These are phyloP conservation scores for Calycina herbarum DNA, from an alignment of 2,329 filamentous ascomycete genomes.

Conservation along the genomic window DNA sequence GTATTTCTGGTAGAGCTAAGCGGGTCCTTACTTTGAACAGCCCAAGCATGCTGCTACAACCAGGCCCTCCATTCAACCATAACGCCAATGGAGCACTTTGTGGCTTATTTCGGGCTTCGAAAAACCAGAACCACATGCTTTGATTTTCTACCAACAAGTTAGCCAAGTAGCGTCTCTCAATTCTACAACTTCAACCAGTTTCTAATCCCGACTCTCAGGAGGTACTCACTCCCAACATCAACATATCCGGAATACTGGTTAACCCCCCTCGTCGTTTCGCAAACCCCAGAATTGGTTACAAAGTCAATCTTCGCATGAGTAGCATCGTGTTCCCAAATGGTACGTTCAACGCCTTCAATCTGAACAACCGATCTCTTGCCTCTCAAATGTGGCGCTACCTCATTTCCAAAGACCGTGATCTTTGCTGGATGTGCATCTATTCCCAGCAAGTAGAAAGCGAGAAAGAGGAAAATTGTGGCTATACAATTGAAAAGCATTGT, in stretches of 20 bases:
- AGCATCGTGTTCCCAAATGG: constrained; percentile 46
- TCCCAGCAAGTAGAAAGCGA: neutral
- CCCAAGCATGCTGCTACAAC: constrained; percentile 18
- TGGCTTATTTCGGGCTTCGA: constrained; percentile 17
- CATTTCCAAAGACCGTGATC: neutral
- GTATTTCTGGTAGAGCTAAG: too few species aligned
- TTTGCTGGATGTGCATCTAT: neutral
- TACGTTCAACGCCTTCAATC: constrained; percentile 41
- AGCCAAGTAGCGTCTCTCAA: neutral
- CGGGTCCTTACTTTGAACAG: constrained; percentile 17
- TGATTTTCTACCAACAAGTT: constrained; percentile 6
- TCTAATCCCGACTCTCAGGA: neutral
- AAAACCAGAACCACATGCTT: constrained; percentile 20
- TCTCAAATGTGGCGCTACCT: constrained; percentile 6
- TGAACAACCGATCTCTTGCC: constrained; percentile 34
- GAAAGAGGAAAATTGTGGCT: neutral
- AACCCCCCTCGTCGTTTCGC: constrained; percentile 19
- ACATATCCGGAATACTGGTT: constrained; percentile 20
- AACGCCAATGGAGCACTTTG: constrained; percentile 13
- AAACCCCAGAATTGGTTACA: constrained; percentile 43
- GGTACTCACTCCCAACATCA: constrained; percentile 38
- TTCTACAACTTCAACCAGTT: neutral
- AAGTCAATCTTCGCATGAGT: constrained; percentile 39
- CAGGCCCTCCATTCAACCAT: constrained; percentile 17
- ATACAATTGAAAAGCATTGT: neutral